Evolutionary conservation across 164 flowering plant genomes (phyloP).

Genomic region (Malania oleifera): DNA sequence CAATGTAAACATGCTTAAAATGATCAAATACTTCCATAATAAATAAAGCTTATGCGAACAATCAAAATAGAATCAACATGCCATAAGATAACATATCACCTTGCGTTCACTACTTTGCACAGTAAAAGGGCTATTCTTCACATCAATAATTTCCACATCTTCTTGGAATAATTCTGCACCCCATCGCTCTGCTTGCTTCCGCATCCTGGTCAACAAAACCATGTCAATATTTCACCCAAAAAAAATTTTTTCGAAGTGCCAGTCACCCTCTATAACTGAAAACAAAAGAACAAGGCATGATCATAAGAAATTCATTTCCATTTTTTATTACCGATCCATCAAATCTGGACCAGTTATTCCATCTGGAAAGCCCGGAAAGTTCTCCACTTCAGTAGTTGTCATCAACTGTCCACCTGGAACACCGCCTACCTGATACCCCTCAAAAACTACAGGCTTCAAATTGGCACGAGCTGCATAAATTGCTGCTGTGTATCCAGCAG

Average conservation of each 20-base stretch:
- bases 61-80: background rate
- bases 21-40: background rate
- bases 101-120: constrained; percentile 84
- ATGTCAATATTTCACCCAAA: background rate
- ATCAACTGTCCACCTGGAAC: constrained; percentile 95
- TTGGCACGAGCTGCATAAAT: constrained; percentile 97
- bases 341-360: constrained; percentile 97
- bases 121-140: constrained; percentile 69
- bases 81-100: constrained; percentile 38
- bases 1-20: background rate
- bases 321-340: constrained; percentile 68
- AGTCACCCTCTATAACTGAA: background rate
- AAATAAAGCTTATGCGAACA: background rate
- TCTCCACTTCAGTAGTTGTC: constrained; percentile 99
- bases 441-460: constrained; percentile 93
- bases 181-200: constrained; percentile 92
- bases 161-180: constrained; percentile 90
- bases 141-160: constrained; percentile 86
- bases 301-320: background rate
- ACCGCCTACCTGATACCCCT: constrained; percentile 92
- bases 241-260: background rate
- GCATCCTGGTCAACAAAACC: constrained; percentile 49
- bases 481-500: constrained; percentile 97
- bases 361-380: constrained; percentile 97
- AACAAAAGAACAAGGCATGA: background rate